Evolutionary conservation across 108 stramenopile species (phyloP).

Genomic region (Fistulifera solaris): DNA sequence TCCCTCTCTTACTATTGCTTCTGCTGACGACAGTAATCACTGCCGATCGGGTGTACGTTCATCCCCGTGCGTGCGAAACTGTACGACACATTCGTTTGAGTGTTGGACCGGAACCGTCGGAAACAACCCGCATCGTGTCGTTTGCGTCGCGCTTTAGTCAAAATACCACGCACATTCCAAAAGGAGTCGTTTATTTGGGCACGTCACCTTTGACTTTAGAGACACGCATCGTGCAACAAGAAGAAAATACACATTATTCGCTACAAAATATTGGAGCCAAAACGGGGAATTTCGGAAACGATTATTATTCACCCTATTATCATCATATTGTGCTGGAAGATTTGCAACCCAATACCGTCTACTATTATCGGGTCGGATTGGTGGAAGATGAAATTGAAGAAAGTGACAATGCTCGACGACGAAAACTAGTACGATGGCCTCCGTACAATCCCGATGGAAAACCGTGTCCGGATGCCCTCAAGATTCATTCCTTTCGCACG

Average conservation of each 20-base stretch:
- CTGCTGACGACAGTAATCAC: no score
- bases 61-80: slow-evolving; percentile 23
- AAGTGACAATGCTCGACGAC: slow-evolving; percentile 1
- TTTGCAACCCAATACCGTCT: slow-evolving; percentile 43
- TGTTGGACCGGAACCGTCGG: slow-evolving; percentile 33
- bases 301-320: slow-evolving; percentile 31
- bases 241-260: slow-evolving; percentile 17
- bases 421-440: slow-evolving; percentile 6
- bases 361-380: slow-evolving; percentile 37
- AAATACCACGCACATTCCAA: slow-evolving; percentile 16
- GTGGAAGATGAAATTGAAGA: background rate
- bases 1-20: no score
- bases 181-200: slow-evolving; percentile 37
- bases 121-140: slow-evolving; percentile 37
- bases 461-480: slow-evolving; percentile 16
- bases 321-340: slow-evolving; percentile 54
- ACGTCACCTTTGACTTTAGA: slow-evolving; percentile 23
- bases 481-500: slow-evolving; percentile 33
- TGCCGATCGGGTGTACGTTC: background rate
- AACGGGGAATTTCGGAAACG: slow-evolving; percentile 1
- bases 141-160: slow-evolving; percentile 23
- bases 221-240: slow-evolving; percentile 23
- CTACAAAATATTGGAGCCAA: slow-evolving; percentile 1
- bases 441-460: slow-evolving; percentile 24
- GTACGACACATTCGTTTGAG: slow-evolving; percentile 39